Evolutionary conservation across 495 filamentous ascomycete species (phyloP).

Genomic region (Neurospora tetrasperma): DNA sequence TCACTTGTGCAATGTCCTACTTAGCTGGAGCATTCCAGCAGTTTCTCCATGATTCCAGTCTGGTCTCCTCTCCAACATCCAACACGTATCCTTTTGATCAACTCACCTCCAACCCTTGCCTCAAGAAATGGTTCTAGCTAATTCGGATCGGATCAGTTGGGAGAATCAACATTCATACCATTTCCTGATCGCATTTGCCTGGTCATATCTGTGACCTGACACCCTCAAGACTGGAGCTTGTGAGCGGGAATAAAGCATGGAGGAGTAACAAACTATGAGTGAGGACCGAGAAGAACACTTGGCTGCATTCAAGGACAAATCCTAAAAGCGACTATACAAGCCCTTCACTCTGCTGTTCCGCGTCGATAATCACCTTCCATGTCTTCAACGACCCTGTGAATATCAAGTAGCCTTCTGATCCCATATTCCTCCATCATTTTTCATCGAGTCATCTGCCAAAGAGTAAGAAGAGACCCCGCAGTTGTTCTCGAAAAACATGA

Average conservation of each 20-base stretch:
- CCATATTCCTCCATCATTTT: not conserved
- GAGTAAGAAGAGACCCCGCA: not conserved
- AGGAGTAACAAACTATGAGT: too few species aligned
- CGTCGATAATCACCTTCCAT: not conserved
- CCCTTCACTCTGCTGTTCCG: not conserved
- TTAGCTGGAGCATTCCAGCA: not conserved
- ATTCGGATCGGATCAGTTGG: not conserved
- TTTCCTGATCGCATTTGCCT: not conserved
- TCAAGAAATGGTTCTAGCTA: not conserved
- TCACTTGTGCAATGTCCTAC: not conserved
- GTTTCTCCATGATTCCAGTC: not conserved
- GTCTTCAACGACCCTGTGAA: too few species aligned
- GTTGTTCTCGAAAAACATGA: not conserved
- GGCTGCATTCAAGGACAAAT: not conserved
- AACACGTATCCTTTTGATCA: not conserved
- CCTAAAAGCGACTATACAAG: not conserved
- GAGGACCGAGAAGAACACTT: not conserved
- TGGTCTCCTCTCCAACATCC: not conserved
- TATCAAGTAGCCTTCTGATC: not conserved
- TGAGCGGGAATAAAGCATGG: not conserved
- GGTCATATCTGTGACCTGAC: not conserved
- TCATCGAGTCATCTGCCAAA: not conserved
- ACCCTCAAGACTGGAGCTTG: not conserved
- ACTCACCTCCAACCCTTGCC: not conserved
- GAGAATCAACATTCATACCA: not conserved